Evolutionary conservation across 345 rosid species (phyloP).

Genomic region (Anastatica hierochuntica): DNA sequence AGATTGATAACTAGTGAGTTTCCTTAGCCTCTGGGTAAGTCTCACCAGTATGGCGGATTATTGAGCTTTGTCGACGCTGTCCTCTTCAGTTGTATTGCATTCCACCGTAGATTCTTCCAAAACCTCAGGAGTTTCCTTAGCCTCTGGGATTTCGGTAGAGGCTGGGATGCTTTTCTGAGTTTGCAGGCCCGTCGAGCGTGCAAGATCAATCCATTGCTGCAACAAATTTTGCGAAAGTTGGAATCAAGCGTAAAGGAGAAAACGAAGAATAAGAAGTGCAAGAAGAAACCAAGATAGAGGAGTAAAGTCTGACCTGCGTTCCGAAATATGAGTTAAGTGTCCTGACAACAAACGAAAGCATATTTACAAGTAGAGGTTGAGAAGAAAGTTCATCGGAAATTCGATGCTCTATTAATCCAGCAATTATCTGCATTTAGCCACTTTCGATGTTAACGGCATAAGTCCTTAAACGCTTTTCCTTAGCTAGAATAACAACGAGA

Average conservation of each 20-base stretch:
- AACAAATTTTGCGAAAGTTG: conserved; percentile 7
- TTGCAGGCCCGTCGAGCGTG: conserved; percentile 74
- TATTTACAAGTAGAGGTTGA: conserved; percentile 61
- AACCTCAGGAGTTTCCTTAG: conserved; percentile 34
- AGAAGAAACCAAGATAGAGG: conserved; percentile 9
- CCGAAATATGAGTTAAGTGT: conserved; percentile 87
- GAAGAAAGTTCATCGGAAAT: conserved; percentile 74
- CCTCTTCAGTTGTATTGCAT: conserved; percentile 46
- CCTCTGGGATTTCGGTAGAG: conserved; percentile 24
- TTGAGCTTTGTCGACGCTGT: conserved; percentile 47
- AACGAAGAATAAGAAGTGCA: too few species aligned
- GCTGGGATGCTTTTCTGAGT: conserved; percentile 37
- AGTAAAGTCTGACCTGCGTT: conserved; percentile 62
- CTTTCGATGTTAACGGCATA: too few species aligned
- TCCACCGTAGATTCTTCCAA: conserved; percentile 34
- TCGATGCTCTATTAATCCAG: conserved; percentile 89
- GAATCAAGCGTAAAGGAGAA: neutral
- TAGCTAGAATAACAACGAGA: too few species aligned
- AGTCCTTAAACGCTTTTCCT: too few species aligned
- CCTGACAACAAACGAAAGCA: conserved; percentile 76
- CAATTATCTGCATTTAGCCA: conserved; percentile 58
- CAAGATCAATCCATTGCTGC: conserved; percentile 99
- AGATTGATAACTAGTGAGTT: too few species aligned
- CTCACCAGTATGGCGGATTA: conserved; percentile 35
- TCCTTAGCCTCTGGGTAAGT: neutral